Percentiles rank a stretch among this genome's conserved stretches.
Evolutionary conservation across 2,329 filamentous ascomycete species (phyloP).

Genomic region (Diaporthe helianthi): DNA sequence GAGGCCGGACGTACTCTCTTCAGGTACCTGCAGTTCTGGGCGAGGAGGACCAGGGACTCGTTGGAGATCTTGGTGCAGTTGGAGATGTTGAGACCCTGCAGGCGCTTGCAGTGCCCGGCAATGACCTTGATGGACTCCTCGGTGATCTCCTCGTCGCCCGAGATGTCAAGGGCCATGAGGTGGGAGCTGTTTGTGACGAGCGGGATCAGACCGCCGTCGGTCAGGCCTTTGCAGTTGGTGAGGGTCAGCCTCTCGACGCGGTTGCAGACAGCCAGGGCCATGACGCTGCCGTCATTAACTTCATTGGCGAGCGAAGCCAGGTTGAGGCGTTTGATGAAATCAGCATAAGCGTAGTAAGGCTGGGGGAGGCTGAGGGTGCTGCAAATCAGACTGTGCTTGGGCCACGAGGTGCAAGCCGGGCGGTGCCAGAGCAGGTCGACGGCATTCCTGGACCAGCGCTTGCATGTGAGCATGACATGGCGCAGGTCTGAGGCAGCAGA

Average conservation of each 20-base stretch:
- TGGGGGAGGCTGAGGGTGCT: conserved; percentile 73
- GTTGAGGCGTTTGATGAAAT: conserved; percentile 92
- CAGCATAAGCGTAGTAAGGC: conserved; percentile 88
- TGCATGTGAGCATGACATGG: conserved; percentile 92
- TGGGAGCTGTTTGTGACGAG: conserved; percentile 81
- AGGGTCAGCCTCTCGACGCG: conserved; percentile 91
- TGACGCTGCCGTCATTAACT: conserved; percentile 88
- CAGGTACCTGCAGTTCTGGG: conserved; percentile 82
- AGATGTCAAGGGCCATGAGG: conserved; percentile 89
- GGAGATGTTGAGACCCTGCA: conserved; percentile 94
- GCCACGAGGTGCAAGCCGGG: conserved; percentile 87
- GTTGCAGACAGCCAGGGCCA: conserved; percentile 83
- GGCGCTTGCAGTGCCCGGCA: conserved; percentile 79
- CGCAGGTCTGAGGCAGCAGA: conserved; percentile 77
- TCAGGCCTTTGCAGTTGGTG: conserved; percentile 85
- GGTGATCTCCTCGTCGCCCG: conserved; percentile 82
- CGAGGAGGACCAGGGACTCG: conserved; percentile 81
- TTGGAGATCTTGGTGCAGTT: conserved; percentile 85
- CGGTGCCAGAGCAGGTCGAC: conserved; percentile 96
- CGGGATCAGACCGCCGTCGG: conserved; percentile 81
- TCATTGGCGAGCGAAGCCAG: conserved; percentile 76
- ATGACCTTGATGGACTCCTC: conserved; percentile 80
- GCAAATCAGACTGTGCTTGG: conserved; percentile 81
- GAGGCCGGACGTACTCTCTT: conserved; percentile 72
- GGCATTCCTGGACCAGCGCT: conserved; percentile 89